Conservation (phyloP, 306 rosid genomes). For the Acacia acuminata region DNA sequence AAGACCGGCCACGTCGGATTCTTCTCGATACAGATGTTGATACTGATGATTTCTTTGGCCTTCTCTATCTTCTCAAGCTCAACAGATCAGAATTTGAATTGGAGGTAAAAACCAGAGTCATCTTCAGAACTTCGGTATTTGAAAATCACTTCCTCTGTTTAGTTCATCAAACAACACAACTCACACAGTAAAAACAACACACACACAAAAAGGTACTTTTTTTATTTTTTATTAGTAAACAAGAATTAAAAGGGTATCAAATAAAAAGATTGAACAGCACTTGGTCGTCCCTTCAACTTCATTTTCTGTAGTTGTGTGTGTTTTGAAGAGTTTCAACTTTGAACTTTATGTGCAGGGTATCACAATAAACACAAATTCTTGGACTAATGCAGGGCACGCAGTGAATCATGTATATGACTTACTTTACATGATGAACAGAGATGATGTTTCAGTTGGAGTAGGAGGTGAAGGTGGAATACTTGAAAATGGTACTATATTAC, state of each 20-base stretch:
- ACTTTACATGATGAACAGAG: constrained; percentile 91
- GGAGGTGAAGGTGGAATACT: constrained; percentile 93
- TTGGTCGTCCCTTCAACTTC: neutral
- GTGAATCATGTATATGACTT: constrained; percentile 87
- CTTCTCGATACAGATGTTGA: constrained; percentile 89
- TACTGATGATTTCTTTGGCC: constrained; percentile 84
- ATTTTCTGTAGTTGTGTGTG: neutral
- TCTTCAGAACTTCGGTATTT: neutral
- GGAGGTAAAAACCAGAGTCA: constrained; percentile 49
- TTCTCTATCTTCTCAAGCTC: constrained; percentile 86
- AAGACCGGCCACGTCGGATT: constrained; percentile 66
- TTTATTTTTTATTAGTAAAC: neutral
- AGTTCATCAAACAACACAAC: neutral
- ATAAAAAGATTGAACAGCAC: constrained; percentile 10
- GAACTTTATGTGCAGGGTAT: constrained; percentile 56
- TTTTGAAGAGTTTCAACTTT: neutral
- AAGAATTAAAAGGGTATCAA: neutral
- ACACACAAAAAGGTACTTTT: neutral
- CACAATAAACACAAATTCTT: constrained; percentile 75
- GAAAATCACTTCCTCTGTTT: neutral
- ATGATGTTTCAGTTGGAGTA: constrained; percentile 77
- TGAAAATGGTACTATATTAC: constrained; percentile 60
- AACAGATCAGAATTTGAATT: constrained; percentile 80
- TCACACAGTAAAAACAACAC: neutral
- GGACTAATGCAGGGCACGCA: constrained; percentile 86